Conservation (phyloP, 441 rosid genomes). For the Adansonia gregorii region DNA sequence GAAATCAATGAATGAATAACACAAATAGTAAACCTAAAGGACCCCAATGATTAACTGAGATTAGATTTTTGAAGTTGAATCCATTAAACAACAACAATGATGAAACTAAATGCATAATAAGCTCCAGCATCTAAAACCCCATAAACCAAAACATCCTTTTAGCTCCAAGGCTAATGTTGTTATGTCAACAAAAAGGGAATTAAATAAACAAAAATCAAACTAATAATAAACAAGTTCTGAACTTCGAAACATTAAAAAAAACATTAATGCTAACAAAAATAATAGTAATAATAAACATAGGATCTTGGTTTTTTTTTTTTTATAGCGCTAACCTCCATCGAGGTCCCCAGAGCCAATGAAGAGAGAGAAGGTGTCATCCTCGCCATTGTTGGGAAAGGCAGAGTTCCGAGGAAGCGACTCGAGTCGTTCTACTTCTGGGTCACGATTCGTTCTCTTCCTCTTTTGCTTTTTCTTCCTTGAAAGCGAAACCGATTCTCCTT, state of each 20-base stretch:
- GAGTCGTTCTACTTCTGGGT: slow-evolving; percentile 50
- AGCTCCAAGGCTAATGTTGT: not conserved
- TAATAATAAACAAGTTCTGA: not conserved
- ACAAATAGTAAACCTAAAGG: not conserved
- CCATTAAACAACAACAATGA: not conserved
- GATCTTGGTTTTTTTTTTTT: not conserved
- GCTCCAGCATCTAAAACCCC: not conserved
- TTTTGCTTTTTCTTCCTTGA: slow-evolving; percentile 40
- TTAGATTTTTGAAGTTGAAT: not conserved
- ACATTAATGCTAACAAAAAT: not conserved
- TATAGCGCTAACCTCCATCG: slow-evolving; percentile 70
- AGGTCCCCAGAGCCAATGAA: slow-evolving; percentile 67
- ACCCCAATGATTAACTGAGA: not conserved
- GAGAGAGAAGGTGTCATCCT: slow-evolving; percentile 54
- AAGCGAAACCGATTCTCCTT: slow-evolving; percentile 5
- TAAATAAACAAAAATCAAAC: not conserved
- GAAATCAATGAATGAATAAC: not conserved
- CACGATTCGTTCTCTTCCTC: slow-evolving; percentile 48
- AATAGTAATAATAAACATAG: not conserved
- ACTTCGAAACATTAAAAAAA: not conserved
- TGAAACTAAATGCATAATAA: not conserved
- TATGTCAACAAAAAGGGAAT: not conserved
- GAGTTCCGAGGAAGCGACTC: slow-evolving; percentile 68
- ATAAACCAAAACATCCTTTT: not conserved
- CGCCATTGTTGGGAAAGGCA: slow-evolving; percentile 52